These are phyloP conservation scores for Stagonosporopsis tanaceti DNA, from an alignment of 2,329 filamentous ascomycete species.

Conservation along the genomic window DNA sequence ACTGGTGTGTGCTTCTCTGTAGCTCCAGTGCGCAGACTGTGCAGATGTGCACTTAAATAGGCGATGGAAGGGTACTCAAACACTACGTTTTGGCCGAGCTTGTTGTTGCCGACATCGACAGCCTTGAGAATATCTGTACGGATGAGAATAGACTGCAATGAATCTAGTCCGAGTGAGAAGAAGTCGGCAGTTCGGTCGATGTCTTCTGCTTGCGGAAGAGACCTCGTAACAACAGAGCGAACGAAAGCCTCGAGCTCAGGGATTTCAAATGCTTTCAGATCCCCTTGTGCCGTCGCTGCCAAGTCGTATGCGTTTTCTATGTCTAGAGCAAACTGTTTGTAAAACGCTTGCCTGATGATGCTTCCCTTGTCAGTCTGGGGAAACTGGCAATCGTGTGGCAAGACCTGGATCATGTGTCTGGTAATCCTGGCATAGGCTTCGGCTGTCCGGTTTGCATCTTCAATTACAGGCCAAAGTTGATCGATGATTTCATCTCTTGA, in stretches of 20 bases:
- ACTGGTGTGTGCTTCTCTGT: conserved; percentile 43
- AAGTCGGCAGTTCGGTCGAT: conserved; percentile 60
- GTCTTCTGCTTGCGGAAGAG: conserved; percentile 20
- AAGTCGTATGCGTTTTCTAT: conserved; percentile 57
- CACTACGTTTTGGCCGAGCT: conserved; percentile 64
- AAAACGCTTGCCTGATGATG: conserved; percentile 62
- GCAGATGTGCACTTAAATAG: conserved; percentile 56
- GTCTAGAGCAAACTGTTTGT: conserved; percentile 57
- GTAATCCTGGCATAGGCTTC: conserved; percentile 62
- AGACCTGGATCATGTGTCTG: conserved; percentile 61
- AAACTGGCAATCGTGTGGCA: conserved; percentile 57
- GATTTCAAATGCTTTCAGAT: conserved; percentile 31
- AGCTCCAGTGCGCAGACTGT: conserved; percentile 52
- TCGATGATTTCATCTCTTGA: conserved; percentile 57
- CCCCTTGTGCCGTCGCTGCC: conserved; percentile 14
- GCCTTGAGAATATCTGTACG: conserved; percentile 60
- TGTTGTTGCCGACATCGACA: conserved; percentile 56
- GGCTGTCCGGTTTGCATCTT: conserved; percentile 60
- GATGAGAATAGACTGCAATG: conserved; percentile 65
- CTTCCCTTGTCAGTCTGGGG: conserved; percentile 66
- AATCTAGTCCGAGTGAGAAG: conserved; percentile 66
- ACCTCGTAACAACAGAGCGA: conserved; percentile 23
- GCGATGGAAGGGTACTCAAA: conserved; percentile 64
- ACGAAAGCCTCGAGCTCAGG: conserved; percentile 41
- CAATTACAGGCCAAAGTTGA: conserved; percentile 58